Base-by-base conservation (phyloP, 257 asterid genomes). In the Nicotiana tomentosiformis region DNA sequence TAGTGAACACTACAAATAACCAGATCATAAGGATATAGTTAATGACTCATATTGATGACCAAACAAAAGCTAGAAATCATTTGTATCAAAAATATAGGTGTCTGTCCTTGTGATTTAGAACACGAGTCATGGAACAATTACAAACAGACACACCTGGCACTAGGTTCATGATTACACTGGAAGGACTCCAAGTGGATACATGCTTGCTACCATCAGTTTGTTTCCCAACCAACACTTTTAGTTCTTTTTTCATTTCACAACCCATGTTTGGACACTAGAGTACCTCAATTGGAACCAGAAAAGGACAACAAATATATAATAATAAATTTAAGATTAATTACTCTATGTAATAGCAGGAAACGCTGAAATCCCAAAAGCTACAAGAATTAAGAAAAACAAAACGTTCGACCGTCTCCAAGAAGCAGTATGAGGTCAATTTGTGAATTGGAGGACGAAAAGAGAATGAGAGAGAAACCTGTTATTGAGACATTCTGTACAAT, bases 1-100 rank as follows among this genome's bases (percentile, higher is more conserved):
- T 66, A 83, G 80, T 89, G 72, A 87, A 87, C 83, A 46, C 69
- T 26, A 83, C 60, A 66, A 26, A 70, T 61, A 76, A 55, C 62
- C 68, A 66, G 46, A 49, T 49, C 61, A 26, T 26, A 49, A 74
- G 43, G 26, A 49, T 49, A 49, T 74, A 74, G 62, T 46, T 72
- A 46, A 46, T 3, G 37, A 72, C 39, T 43, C 37, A 23, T 58
- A 72, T 72, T 12, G 49, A 72, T 53, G 55, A 49, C 79, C 79
- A 74, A 49, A 74, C 79, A 23, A 74, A 74, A 74, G 37, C 60
- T 55, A 23, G 60, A 72, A 23, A 46, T 43, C 35, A 43, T 55
- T 46, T 72, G 29, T 20, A 72, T 46, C 20, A 46, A 60, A 72
- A 20, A 26, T 23, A 72, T 14, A n/a, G 78, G 37, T 23, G 60